phyloP scores from a whole-genome alignment of 2,329 filamentous ascomycete species.

The Fusarium equiseti region DNA sequence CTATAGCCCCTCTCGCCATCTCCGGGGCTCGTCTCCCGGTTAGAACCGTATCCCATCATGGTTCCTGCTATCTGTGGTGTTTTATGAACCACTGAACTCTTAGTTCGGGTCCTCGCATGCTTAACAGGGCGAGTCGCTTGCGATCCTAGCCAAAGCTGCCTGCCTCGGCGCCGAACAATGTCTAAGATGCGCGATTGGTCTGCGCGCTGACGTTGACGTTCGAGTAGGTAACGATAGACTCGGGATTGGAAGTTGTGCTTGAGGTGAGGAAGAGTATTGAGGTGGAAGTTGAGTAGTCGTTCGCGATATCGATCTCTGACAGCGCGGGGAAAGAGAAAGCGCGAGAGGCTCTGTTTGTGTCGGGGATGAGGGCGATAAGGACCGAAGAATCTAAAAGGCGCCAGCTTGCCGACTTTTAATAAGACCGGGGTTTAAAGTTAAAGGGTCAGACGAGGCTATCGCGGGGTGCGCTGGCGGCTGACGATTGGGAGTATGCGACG shows the following conservation, averaged over 20 bases:
- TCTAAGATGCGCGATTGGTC: constrained; percentile 62
- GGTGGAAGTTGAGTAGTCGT: constrained; percentile 75
- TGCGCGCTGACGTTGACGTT: constrained; percentile 68
- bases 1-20: constrained; percentile 75
- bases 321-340: constrained; percentile 76
- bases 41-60: constrained; percentile 48
- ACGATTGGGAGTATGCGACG: constrained; percentile 9
- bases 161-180: constrained; percentile 55
- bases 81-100: constrained; percentile 47
- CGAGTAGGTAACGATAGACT: constrained; percentile 80
- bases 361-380: constrained; percentile 54
- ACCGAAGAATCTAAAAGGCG: constrained; percentile 58
- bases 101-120: constrained; percentile 51
- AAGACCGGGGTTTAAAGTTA: constrained; percentile 8
- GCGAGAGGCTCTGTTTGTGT: constrained; percentile 65
- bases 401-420: constrained; percentile 54
- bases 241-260: constrained; percentile 79
- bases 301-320: constrained; percentile 72
- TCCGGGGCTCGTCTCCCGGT: constrained; percentile 45
- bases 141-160: constrained; percentile 61
- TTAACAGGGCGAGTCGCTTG: constrained; percentile 46
- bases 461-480: constrained; percentile 27
- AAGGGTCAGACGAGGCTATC: constrained; percentile 27
- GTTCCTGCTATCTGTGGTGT: constrained; percentile 47
- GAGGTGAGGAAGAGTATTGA: constrained; percentile 78